Percentiles rank a stretch among this genome's conserved stretches.
phyloP scores from a whole-genome alignment of 495 filamentous ascomycete genomes.

The Penicillium herquei region DNA sequence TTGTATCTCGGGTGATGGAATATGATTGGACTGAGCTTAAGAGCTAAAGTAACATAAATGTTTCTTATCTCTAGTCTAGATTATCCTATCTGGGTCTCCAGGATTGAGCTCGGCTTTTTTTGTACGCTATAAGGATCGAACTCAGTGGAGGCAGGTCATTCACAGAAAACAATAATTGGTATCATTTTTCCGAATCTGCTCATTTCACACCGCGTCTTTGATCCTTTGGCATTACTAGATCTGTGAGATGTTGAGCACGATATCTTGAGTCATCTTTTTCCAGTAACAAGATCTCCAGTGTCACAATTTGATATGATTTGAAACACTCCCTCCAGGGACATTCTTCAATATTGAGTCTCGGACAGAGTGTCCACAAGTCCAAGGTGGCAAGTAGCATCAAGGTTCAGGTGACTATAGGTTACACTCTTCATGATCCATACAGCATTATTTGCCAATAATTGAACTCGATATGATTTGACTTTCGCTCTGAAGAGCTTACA shows the following conservation, averaged over 20 bases:
- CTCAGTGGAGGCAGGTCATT: too few species aligned
- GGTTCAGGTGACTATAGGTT: conserved; percentile 6
- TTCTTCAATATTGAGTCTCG: too few species aligned
- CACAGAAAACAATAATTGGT: too few species aligned
- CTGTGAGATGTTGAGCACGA: neutral
- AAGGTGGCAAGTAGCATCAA: neutral
- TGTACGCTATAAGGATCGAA: too few species aligned
- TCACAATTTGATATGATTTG: too few species aligned
- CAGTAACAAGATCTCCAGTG: neutral
- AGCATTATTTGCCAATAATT: neutral
- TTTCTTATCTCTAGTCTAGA: neutral
- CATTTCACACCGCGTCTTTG: neutral
- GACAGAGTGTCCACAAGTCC: too few species aligned
- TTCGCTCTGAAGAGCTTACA: neutral
- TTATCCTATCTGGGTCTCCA: neutral
- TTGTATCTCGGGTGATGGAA: conserved; percentile 68
- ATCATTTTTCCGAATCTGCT: too few species aligned
- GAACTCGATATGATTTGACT: neutral
- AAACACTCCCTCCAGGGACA: too few species aligned
- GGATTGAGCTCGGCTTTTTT: neutral
- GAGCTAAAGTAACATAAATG: neutral
- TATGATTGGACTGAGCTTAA: conserved; percentile 55
- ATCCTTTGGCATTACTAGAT: neutral
- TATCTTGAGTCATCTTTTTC: neutral
- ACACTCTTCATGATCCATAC: neutral